Conservation (phyloP, 768 basidiomycete genomes). For the Boletus rex-veris region DNA sequence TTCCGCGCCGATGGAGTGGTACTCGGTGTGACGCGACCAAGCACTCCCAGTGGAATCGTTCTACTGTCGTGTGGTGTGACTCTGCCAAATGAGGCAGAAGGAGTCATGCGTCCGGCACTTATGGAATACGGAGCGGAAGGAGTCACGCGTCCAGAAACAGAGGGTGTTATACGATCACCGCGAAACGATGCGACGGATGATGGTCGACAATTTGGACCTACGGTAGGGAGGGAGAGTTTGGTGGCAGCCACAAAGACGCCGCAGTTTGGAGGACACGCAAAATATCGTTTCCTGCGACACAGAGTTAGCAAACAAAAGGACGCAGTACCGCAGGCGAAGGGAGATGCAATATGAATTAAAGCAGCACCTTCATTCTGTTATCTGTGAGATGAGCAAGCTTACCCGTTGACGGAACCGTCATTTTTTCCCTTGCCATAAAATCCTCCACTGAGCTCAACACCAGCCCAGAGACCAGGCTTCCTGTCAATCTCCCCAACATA, state of each 20-base stretch:
- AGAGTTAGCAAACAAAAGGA: slow-evolving; percentile 11
- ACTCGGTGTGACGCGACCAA: slow-evolving; percentile 50
- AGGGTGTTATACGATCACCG: slow-evolving; percentile 42
- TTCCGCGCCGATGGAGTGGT: slow-evolving; percentile 31
- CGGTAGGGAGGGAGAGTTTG: slow-evolving; percentile 79
- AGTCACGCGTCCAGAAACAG: slow-evolving; percentile 43
- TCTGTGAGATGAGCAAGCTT: slow-evolving; percentile 32
- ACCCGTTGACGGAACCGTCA: slow-evolving; percentile 87
- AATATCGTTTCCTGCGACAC: slow-evolving; percentile 68
- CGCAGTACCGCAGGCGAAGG: neutral
- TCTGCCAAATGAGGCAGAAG: slow-evolving; percentile 49
- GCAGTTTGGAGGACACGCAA: slow-evolving; percentile 76
- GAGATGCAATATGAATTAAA: neutral
- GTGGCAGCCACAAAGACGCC: slow-evolving; percentile 86
- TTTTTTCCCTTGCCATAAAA: slow-evolving; percentile 95
- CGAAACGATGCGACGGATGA: slow-evolving; percentile 78
- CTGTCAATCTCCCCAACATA: slow-evolving; percentile 86
- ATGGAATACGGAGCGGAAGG: slow-evolving; percentile 39
- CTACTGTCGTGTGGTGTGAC: slow-evolving; percentile 31
- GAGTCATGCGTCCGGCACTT: slow-evolving; percentile 51
- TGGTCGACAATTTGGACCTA: slow-evolving; percentile 58
- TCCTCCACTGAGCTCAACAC: slow-evolving; percentile 83
- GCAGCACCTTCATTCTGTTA: neutral
- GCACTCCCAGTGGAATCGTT: slow-evolving; percentile 29
- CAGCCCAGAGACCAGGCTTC: slow-evolving; percentile 89